Conservation (phyloP, 495 filamentous ascomycete species). For the Trichoderma orchidacearum region DNA sequence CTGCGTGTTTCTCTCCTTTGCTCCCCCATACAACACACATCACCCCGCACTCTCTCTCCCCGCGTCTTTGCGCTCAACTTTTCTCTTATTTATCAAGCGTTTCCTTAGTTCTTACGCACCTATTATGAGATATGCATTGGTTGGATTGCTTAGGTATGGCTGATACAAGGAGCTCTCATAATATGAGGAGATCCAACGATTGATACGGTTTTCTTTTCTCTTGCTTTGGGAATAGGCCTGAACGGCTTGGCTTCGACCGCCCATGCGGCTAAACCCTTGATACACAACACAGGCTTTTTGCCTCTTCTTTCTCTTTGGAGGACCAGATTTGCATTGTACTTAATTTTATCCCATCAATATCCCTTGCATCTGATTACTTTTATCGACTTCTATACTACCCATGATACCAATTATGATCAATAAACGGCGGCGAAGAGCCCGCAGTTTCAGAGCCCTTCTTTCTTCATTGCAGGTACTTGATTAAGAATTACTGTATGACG, state of each 20-base stretch:
- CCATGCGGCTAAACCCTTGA: background rate
- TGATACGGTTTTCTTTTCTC: conserved; percentile 5
- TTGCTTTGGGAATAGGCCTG: conserved; percentile 3
- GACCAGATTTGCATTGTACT: background rate
- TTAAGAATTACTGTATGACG: background rate
- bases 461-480: background rate
- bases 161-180: background rate
- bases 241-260: background rate
- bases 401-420: background rate
- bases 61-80: conserved; percentile 6
- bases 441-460: background rate
- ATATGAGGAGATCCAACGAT: background rate
- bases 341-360: background rate
- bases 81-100: conserved; percentile 8
- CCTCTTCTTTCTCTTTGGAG: background rate
- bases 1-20: conserved; percentile 8
- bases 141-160: conserved; percentile 5
- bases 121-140: conserved; percentile 9
- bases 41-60: too few species aligned
- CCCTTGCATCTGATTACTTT: background rate
- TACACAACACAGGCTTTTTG: background rate
- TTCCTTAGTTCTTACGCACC: background rate
- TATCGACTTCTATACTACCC: background rate
- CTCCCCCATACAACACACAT: background rate
- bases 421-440: background rate